These are phyloP conservation scores for Brassica hybrid DNA, from an alignment of 441 rosid genomes.

Conservation along the genomic window DNA sequence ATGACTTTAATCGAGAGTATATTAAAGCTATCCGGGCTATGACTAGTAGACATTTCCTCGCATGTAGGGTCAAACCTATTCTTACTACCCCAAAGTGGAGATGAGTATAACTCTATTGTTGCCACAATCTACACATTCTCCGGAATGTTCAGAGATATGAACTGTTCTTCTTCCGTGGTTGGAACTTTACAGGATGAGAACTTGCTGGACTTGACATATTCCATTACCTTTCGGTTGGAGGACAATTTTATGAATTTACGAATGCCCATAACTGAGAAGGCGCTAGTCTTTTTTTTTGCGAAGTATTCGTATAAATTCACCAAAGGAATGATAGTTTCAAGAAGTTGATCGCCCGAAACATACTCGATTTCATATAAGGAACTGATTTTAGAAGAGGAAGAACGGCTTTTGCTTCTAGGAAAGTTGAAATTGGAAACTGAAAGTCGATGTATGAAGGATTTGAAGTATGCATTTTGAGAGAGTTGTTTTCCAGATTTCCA, in stretches of 20 bases:
- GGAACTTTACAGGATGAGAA: conserved; percentile 5
- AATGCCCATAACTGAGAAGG: background rate
- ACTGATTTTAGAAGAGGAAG: too few species aligned
- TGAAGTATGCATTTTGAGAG: too few species aligned
- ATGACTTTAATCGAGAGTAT: too few species aligned
- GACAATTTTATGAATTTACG: background rate
- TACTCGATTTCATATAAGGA: background rate
- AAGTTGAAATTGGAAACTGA: too few species aligned
- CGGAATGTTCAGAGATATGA: background rate
- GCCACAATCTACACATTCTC: background rate
- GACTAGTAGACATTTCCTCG: too few species aligned
- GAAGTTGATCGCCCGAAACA: background rate
- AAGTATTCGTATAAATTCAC: background rate
- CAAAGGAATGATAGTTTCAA: background rate
- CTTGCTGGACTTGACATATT: background rate
- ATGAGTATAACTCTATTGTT: background rate
- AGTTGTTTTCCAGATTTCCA: too few species aligned
- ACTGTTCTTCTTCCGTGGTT: background rate
- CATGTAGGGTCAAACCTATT: too few species aligned
- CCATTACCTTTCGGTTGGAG: background rate
- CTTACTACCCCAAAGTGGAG: too few species aligned
- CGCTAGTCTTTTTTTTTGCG: background rate
- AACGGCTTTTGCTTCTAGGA: too few species aligned
- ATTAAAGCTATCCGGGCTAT: too few species aligned
- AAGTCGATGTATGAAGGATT: too few species aligned